Base-by-base conservation (phyloP, 805 yeast genomes). In the Candida schatavii region DNA sequence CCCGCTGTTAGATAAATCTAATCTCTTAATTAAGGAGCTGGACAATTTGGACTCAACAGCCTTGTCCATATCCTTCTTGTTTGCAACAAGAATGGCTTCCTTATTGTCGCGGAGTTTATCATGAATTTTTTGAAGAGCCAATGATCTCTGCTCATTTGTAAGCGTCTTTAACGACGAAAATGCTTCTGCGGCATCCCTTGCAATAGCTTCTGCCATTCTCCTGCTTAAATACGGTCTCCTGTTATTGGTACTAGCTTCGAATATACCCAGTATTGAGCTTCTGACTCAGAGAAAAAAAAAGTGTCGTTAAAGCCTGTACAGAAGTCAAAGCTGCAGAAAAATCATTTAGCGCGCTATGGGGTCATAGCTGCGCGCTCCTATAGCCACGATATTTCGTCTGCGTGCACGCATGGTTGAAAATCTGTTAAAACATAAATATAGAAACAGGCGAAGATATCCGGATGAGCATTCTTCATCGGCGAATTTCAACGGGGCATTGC, bases 101-200 rank as follows among this genome's bases (percentile, higher is more conserved):
- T 87, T 87, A 41, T 77, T 61, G 0, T 67, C 74, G 29, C 72
- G 63, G 42, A 93, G 70, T 2, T 81, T 86, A 49, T 83, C 85
- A 53, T 85, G 85, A 39, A 93, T 85, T 46, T 78, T 76, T 46
- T 75, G 70, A 25, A 93, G 70, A 1, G 97, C 95, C 0, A 58
- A 56, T 1, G 89, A 84, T 48, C 99, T 76, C 48, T 84, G 77
- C 25, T 77, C 83, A 53, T 88, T 78, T 6, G 84, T 61, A 27
- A 90, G 68, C 0, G 96, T 84, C 56, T 93, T 91, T 46, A 93
- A 74, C 14, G 80, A 72, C 4, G 91, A 82, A 38, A 95, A 89
- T 3, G 98, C 91, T n/a, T 66, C 52, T 53, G 85, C 88, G 7
- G 98, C 96, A 15, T 75, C 75, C 51, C 66, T 78, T 2, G 99